Percentiles rank a stretch among this genome's conserved stretches.
phyloP scores from a whole-genome alignment of 2,329 filamentous ascomycete genomes.

The Colletotrichum gigasporum region DNA sequence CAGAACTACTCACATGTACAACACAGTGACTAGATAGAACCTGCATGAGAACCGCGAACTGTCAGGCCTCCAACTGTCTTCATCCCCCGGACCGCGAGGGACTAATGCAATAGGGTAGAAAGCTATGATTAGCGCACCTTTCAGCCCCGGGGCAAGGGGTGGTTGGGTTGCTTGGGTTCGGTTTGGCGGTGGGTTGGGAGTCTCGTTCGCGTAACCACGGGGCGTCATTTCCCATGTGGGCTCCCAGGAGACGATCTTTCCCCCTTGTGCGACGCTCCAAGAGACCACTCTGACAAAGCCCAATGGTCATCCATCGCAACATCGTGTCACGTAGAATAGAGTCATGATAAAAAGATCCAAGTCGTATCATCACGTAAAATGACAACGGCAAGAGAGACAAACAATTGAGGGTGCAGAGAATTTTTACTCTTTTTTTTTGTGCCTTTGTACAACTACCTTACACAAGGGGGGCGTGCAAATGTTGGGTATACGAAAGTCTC shows the following conservation, averaged over 20 bases:
- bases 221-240: conserved; percentile 17
- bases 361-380: background rate
- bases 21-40: background rate
- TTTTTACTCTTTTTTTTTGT: conserved; percentile 50
- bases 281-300: background rate
- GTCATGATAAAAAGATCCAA: too few relatives aligned
- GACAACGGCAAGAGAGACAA: background rate
- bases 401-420: conserved; percentile 29
- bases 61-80: background rate
- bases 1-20: background rate
- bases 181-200: too few relatives aligned
- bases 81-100: background rate
- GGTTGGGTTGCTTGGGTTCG: background rate
- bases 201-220: too few relatives aligned
- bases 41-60: too few relatives aligned
- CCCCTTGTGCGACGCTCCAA: background rate
- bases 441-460: conserved; percentile 50
- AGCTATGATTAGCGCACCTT: background rate
- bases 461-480: conserved; percentile 40
- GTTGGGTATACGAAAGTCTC: conserved; percentile 19
- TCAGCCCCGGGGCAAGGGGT: background rate
- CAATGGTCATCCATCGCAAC: too few relatives aligned
- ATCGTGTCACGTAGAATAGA: too few relatives aligned
- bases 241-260: background rate
- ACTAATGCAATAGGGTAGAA: background rate